These are phyloP conservation scores for Viridothelium virens DNA, from an alignment of 495 filamentous ascomycete genomes.

Conservation along the genomic window DNA sequence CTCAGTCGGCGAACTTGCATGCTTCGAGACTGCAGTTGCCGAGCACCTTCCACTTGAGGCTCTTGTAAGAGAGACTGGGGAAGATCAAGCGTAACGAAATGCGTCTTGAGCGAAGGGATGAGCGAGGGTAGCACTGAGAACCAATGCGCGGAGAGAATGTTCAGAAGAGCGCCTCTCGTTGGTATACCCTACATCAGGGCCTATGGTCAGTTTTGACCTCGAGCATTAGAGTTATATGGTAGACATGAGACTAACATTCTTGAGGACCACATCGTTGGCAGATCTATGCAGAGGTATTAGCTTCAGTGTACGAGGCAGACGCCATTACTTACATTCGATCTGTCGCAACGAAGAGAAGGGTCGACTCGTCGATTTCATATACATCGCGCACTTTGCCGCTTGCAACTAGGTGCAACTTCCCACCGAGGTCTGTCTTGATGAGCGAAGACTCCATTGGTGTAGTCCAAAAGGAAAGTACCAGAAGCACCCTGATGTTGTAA, in stretches of 20 bases:
- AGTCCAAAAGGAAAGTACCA: neutral
- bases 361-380: slow-evolving; percentile 64
- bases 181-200: slow-evolving; percentile 56
- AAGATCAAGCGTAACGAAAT: slow-evolving; percentile 64
- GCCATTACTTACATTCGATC: slow-evolving; percentile 57
- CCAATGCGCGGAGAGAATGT: slow-evolving; percentile 77
- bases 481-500: neutral
- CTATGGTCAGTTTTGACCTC: neutral
- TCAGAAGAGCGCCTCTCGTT: slow-evolving; percentile 76
- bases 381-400: slow-evolving; percentile 78
- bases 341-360: slow-evolving; percentile 78
- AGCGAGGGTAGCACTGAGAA: slow-evolving; percentile 60
- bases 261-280: slow-evolving; percentile 87
- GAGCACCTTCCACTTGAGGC: slow-evolving; percentile 33
- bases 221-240: neutral
- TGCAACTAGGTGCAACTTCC: slow-evolving; percentile 49
- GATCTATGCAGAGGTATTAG: slow-evolving; percentile 37
- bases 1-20: slow-evolving; percentile 77
- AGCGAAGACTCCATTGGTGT: slow-evolving; percentile 18
- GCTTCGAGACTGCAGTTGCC: slow-evolving; percentile 55
- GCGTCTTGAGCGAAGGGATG: slow-evolving; percentile 63
- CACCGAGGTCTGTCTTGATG: slow-evolving; percentile 47
- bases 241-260: slow-evolving; percentile 49
- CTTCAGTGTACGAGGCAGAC: neutral
- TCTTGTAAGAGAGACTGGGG: slow-evolving; percentile 44